phyloP scores from a whole-genome alignment of 192 early-diverging fungal species.

The Tieghemiomyces parasiticus region DNA sequence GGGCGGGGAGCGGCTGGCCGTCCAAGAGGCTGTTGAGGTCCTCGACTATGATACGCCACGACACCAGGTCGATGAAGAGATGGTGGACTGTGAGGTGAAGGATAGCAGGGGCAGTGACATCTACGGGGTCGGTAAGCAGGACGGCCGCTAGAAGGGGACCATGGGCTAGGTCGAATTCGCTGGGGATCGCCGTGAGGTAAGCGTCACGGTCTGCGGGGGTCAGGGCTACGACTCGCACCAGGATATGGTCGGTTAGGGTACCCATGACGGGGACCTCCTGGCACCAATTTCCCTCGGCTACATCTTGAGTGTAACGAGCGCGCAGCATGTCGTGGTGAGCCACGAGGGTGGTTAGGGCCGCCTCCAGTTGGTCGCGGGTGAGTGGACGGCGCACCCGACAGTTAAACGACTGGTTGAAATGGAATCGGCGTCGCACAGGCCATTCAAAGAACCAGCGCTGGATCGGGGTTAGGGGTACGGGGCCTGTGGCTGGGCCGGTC shows the following conservation, averaged over 20 bases:
- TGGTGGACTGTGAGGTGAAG: conserved; percentile 16
- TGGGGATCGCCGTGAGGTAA: neutral
- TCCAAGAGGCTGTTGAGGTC: conserved; percentile 13
- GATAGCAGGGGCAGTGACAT: conserved; percentile 10
- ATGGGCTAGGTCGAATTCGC: neutral
- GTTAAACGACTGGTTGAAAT: neutral
- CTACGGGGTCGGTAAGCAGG: neutral
- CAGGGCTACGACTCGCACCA: neutral
- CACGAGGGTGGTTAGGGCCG: neutral
- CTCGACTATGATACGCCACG: conserved; percentile 18
- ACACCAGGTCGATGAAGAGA: conserved; percentile 17
- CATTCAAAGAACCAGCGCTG: neutral
- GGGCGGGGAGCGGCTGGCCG: conserved; percentile 10
- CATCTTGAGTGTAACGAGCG: neutral
- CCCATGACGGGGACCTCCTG: neutral
- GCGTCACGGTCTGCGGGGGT: neutral
- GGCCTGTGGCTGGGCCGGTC: neutral
- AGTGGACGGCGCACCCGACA: neutral
- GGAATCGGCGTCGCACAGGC: neutral
- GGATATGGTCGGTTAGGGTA: neutral
- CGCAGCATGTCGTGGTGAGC: conserved; percentile 1
- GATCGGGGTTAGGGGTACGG: neutral
- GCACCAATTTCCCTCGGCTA: neutral
- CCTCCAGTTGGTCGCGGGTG: neutral
- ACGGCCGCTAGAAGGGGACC: neutral